Evolutionary conservation across 805 yeast genomes (phyloP).

Genomic region (Yamadazyma endophytica): DNA sequence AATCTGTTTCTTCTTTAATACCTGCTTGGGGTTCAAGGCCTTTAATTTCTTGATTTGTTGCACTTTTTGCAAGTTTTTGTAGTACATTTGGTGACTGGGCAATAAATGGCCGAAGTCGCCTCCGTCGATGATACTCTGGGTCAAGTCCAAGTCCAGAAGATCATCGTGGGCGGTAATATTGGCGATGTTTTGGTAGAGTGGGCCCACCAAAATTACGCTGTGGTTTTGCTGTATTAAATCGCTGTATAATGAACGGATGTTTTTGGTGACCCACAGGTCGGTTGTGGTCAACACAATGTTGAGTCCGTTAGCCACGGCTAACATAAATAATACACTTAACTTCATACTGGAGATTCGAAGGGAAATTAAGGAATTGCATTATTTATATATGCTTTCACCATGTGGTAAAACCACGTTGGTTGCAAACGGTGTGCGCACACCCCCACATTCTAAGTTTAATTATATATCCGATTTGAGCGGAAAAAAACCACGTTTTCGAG

Average conservation of each 20-base stretch:
- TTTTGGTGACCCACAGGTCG: conserved; percentile 37
- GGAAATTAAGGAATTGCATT: too few relatives aligned
- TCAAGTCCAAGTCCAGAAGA: too few relatives aligned
- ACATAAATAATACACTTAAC: too few relatives aligned
- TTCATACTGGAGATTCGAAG: too few relatives aligned
- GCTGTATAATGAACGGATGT: conserved; percentile 23
- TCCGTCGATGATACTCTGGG: conserved; percentile 17
- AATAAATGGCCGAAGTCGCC: conserved; percentile 34
- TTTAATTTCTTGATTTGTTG: conserved; percentile 4
- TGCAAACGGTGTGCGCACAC: too few relatives aligned
- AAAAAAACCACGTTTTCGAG: too few relatives aligned
- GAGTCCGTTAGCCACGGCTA: too few relatives aligned
- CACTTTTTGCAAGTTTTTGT: conserved; percentile 11
- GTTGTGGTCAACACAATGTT: conserved; percentile 28
- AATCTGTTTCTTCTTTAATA: conserved; percentile 5
- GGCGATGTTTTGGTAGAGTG: conserved; percentile 18
- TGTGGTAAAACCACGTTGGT: too few relatives aligned
- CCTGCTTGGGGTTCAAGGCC: conserved; percentile 7
- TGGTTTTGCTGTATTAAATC: conserved; percentile 24
- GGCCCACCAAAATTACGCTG: conserved; percentile 27
- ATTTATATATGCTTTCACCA: too few relatives aligned
- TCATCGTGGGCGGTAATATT: conserved; percentile 1
- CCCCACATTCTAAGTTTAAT: too few relatives aligned
- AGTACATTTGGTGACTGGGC: conserved; percentile 27
- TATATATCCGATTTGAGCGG: too few relatives aligned